Evolutionary conservation across 1,284 basidiomycete species (phyloP), one percentile per base, ranked within the genome.

Genomic region (Ceratobasidium sp.): DNA sequence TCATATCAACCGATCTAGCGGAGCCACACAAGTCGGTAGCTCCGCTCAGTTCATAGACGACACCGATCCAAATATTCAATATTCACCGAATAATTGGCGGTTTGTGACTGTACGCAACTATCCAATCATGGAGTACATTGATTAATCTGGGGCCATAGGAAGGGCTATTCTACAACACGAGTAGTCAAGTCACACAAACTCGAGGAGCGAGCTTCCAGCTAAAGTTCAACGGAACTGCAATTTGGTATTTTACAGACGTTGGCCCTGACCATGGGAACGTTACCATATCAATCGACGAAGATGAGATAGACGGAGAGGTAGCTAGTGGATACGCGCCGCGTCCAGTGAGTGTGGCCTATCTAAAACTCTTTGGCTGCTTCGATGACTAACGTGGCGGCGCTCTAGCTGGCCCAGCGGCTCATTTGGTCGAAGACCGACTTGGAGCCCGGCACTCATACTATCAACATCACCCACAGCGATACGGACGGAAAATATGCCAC

Each of bases 221-320:
- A 23, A 56, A 26, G 4, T 76, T 76, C 51, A 76, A 66, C 39
- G 72, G 72, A 12, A 66, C 72, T 7, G 49, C 26, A 5, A 44
- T 76, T 13, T 76, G 72, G 72, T 76, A 76, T 39, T 76, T 76
- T 42, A 55, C 72, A 10, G 72, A 76, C 39, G 51, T 60, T 20
- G 63, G 63, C 15, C 18, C 26, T 12, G 49, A 76, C 40, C 72
- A 76, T 28, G 72, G 46, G 23, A 28, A 39, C 26, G 61, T 76
- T 23, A 44, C 40, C 15, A 76, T 76, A 64, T 61, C 49, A 6
- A 6, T 76, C 1, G 72, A 76, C 51, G 39, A 76, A n/a, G 56
- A 61, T n/a, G 58, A 75, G 5, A 44, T 63, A 2, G 40, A 72
- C 10, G 72, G 72, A n/a, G 46, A 76, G 42, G 20, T 42, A 13